Base-by-base conservation (phyloP, 306 rosid species). In the Delonix regia region DNA sequence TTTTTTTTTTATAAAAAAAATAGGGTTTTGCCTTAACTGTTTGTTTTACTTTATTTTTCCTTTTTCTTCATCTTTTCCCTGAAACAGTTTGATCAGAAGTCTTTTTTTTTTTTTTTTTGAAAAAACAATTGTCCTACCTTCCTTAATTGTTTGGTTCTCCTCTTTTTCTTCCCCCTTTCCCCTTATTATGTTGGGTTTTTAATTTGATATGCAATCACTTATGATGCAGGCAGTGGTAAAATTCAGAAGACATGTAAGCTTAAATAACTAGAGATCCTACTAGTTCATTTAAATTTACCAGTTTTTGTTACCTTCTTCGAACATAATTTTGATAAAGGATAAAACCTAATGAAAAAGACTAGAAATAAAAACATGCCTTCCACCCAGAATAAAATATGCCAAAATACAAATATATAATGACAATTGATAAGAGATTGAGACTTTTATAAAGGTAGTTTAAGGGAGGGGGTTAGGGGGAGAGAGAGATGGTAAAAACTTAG, bases 341-440 rank as follows among this genome's bases (percentile, higher is more conserved):
- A 39, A 78, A 63, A 62, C 66, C 30, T 28, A 39, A 47, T 41
- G 30, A 59, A 60, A 80, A 18, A 21, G 8, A 42, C 15, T 24
- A 60, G 69, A 85, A 73, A 74, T 73, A 45, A 76, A 72, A 55
- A 76, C 47, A 79, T 67, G 44, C 59, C 47, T n/a, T 48, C 7
- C 53, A 70, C 62, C 41, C 18, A 24, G 36, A 61, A 69, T 36
- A 41, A 16, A 51, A 53, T 53, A 39, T 30, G 44, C 9, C 59
- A 73, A 52, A 6, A 19, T 19, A 13, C 60, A 53, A 53, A 53
- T 21, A 21, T 53, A 53, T 8, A 8, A 19, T 19, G 59, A 52
- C 13, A 57, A 15, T 18, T 49, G 18, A 28, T 18, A 65, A 51
- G 28, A 68, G 39, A 66, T 42, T 48, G 25, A 39, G 27, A 81